Conservation (phyloP, 2,329 filamentous ascomycete species). For the Paecilomyces sp. region DNA sequence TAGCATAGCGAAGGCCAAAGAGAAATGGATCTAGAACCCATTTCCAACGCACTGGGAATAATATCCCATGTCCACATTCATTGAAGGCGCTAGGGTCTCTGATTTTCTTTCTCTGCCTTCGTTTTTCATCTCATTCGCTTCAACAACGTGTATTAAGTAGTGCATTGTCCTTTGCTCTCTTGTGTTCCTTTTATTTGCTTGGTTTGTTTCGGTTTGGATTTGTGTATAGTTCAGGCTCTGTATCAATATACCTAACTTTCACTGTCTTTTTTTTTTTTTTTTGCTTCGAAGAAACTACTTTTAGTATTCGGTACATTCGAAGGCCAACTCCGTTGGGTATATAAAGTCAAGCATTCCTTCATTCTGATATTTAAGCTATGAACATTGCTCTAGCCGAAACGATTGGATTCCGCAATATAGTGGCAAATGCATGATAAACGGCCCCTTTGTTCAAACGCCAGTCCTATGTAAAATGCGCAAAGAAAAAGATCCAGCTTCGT, state of each 20-base stretch:
- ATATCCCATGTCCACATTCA: too few relatives aligned
- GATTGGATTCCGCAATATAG: neutral
- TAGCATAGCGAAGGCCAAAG: too few relatives aligned
- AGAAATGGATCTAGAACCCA: too few relatives aligned
- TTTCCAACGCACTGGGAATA: too few relatives aligned
- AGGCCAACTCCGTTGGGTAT: too few relatives aligned
- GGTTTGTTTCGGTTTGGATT: neutral
- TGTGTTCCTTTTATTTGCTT: neutral
- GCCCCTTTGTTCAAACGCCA: neutral
- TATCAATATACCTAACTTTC: neutral
- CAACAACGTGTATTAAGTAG: neutral
- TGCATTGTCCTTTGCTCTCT: neutral
- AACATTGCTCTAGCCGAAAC: neutral
- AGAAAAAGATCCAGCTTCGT: neutral
- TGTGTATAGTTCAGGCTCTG: neutral
- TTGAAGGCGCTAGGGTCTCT: too few relatives aligned
- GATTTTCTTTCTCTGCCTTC: neutral
- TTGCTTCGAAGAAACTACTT: too few relatives aligned
- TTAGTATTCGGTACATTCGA: too few relatives aligned
- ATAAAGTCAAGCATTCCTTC: too few relatives aligned
- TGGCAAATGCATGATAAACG: neutral
- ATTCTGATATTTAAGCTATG: neutral
- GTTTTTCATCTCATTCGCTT: neutral
- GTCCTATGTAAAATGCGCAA: neutral
- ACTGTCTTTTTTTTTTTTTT: too few relatives aligned